Evolutionary conservation across 83 land plant species (phyloP), one percentile per base, ranked within the genome.

Genomic region (Thuja plicata): DNA sequence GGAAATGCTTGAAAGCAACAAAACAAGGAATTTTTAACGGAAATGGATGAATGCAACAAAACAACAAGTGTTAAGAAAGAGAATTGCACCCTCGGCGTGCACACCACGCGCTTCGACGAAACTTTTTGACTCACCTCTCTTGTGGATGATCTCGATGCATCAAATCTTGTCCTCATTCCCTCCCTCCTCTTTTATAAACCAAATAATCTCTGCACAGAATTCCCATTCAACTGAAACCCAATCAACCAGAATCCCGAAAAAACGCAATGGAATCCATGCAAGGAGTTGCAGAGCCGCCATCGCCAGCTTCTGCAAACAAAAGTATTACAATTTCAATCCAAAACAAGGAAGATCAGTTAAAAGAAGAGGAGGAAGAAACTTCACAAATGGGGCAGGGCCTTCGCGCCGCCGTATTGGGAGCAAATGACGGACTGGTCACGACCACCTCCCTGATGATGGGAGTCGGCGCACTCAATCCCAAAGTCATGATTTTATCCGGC

Each of bases 351-450:
- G 66, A 57, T 5, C 66, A 57, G 8, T 5, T 62, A 24, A 62
- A 62, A 21, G 71, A 62, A 50, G 54, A 50, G 0, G 32, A 27
- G 27, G 9, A 27, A 8, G 0, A 66, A 2, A 9, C 3, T 2
- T 50, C 7, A 8, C 85, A 82, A 82, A 40, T 94, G 10, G 93
- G 91, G 16, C 95, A 94, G 74, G 91, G 95, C 92, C 92, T 93
- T 54, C 89, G 95, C 4, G 95, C 95, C 11, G 88, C 93, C 45
- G 88, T 91, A 21, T 88, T 93, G 55, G 94, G 94, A n/a, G 95
- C 94, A 15, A 93, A 91, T 85, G 95, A 95, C 71, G 96, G 96
- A 2, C 91, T 94, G 45, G 92, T 94, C 37, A 91, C 96, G n/a
- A 87, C 86, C 2, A 91, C 95, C 3, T 92, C 96, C 3, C 86